Evolutionary conservation across 352 stramenopile species (phyloP), one percentile per base, ranked within the genome.

Genomic region (Saprolegnia diclina): DNA sequence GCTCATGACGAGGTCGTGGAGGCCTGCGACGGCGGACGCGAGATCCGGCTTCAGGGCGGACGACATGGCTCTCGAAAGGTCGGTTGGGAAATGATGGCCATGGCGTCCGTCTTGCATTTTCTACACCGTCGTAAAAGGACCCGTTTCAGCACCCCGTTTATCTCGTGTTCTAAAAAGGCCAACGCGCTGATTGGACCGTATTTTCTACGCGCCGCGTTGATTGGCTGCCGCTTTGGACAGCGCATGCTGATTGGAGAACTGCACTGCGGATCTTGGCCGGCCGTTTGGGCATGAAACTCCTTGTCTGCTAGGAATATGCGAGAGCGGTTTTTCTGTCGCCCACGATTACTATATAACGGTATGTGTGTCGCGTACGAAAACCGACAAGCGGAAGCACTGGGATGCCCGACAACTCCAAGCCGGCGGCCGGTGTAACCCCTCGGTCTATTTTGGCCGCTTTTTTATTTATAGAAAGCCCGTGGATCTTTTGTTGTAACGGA

Each of bases 1-100:
- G 38, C 24, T 22, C 7, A 53, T 32, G 6, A 65, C 57, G 38
- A 65, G 44, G 18, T 54, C 40, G 57, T 65, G 57, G 11, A 65
- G 21, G 38, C 40, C 38, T 14, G 38, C 38, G 38, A 45, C 38
- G 38, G 38, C 38, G 7, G 38, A 16, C 7, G 38, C 38, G 7
- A 45, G 38, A 14, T 45, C 38, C 14, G 38, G 38, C 38, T 45
- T 45, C 7, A 45, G 38, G 7, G 38, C 7, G 7, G 38, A 16
- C 38, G 38, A 45, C 38, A 45, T 45, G 38, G 38, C 38, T 45
- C 38, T 45, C 38, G 38, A 45, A 45, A 45, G 38, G 38, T 16
- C 38, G 38, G 38, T 45, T 45, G 38, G 38, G 38, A 45, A 45
- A 45, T 45, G 38, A 45, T 45, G 38, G 38, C 38, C 38, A 45